phyloP scores from a whole-genome alignment of 2,329 filamentous ascomycete genomes.

The Trichothecium roseum region DNA sequence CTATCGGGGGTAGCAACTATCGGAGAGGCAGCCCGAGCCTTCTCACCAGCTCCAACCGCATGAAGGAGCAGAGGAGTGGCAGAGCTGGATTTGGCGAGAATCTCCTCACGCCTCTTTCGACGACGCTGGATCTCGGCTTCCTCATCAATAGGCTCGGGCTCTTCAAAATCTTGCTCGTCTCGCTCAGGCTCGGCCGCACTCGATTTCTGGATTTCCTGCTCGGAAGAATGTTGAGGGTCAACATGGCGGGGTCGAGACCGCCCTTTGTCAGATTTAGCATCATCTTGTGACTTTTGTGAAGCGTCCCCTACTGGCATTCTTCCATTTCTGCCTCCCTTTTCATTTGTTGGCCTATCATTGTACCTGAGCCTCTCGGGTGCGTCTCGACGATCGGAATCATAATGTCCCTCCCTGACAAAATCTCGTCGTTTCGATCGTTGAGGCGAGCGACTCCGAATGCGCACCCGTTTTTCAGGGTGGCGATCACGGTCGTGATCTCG shows the following conservation, averaged over 20 bases:
- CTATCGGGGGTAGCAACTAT: conserved; percentile 32
- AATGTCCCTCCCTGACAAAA: conserved; percentile 18
- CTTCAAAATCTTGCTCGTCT: conserved; percentile 33
- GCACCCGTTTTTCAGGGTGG: conserved; percentile 40
- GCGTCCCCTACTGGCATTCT: conserved; percentile 48
- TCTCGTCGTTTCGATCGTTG: conserved; percentile 23
- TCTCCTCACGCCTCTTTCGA: conserved; percentile 72
- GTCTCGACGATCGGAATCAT: conserved; percentile 4
- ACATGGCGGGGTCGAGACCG: not conserved
- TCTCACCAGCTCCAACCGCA: conserved; percentile 55
- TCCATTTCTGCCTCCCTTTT: conserved; percentile 51
- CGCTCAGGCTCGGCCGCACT: not conserved
- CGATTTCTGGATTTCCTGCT: not conserved
- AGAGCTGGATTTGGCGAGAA: conserved; percentile 72
- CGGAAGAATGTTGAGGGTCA: not conserved
- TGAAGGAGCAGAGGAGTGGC: conserved; percentile 66
- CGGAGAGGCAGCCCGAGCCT: conserved; percentile 41
- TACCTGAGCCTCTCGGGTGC: conserved; percentile 21
- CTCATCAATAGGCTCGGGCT: conserved; percentile 60
- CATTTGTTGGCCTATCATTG: conserved; percentile 30
- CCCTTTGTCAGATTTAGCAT: conserved; percentile 59
- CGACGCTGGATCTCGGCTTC: conserved; percentile 77
- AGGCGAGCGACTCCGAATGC: conserved; percentile 46
- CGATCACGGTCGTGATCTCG: conserved; percentile 26
- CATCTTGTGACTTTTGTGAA: conserved; percentile 47